These are phyloP conservation scores for Solanum hybrid DNA, from an alignment of 305 asterid species.

Conservation along the genomic window DNA sequence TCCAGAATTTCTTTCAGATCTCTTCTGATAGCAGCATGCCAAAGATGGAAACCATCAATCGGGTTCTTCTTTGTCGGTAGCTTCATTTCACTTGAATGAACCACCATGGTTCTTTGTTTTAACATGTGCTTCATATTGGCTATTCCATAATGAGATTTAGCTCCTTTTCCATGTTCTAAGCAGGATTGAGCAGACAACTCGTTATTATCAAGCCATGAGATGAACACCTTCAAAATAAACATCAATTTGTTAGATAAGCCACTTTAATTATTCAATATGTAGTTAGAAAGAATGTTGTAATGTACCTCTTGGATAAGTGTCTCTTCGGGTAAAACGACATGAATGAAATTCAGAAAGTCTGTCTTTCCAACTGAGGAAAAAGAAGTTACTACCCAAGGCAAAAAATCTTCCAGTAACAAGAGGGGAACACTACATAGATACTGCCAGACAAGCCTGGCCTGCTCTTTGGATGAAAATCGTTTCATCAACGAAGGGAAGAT, in stretches of 20 bases:
- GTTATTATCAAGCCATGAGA: slow-evolving; percentile 55
- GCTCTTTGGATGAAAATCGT: slow-evolving; percentile 49
- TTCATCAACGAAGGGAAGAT: slow-evolving; percentile 61
- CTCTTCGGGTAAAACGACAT: slow-evolving; percentile 55
- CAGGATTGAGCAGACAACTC: slow-evolving; percentile 20
- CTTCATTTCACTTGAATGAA: slow-evolving; percentile 20
- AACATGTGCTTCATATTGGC: slow-evolving; percentile 35
- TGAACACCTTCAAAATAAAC: slow-evolving; percentile 46
- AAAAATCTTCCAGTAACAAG: slow-evolving; percentile 60
- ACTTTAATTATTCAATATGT: neutral
- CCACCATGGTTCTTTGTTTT: slow-evolving; percentile 22
- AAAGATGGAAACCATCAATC: slow-evolving; percentile 42
- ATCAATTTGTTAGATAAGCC: slow-evolving; percentile 17
- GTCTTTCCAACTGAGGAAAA: slow-evolving; percentile 45
- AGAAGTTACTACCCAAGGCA: slow-evolving; percentile 55
- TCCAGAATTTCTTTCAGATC: slow-evolving; percentile 41
- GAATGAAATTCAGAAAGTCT: slow-evolving; percentile 44
- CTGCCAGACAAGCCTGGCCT: slow-evolving; percentile 77
- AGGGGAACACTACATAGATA: slow-evolving; percentile 73
- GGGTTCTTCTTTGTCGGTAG: slow-evolving; percentile 23
- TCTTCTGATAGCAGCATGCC: slow-evolving; percentile 64
- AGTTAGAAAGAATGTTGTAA: slow-evolving; percentile 4
- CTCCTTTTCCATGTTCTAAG: slow-evolving; percentile 31
- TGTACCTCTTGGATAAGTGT: slow-evolving; percentile 68
- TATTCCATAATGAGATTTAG: slow-evolving; percentile 36